Conservation (phyloP, 31 red algal species). For the Porphyra umbilicalis region DNA sequence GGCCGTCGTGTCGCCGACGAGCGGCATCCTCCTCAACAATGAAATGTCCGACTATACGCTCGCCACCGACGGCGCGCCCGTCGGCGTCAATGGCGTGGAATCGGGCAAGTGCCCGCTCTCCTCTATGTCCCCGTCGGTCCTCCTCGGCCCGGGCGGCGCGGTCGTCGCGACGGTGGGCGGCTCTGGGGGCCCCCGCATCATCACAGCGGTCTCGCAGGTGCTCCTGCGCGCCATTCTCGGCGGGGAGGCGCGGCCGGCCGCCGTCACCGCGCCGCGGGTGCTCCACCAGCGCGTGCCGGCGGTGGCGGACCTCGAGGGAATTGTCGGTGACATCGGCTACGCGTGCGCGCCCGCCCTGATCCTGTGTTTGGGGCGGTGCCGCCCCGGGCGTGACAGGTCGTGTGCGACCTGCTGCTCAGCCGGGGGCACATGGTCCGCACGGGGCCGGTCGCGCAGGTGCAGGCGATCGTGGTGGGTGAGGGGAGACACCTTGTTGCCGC, state of each 20-base stretch:
- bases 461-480: neutral
- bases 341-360: neutral
- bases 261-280: slow-evolving; percentile 69
- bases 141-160: slow-evolving; percentile 23
- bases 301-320: slow-evolving; percentile 59
- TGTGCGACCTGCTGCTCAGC: neutral
- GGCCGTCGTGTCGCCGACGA: slow-evolving; percentile 43
- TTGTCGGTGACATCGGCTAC: neutral
- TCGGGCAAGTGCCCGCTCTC: slow-evolving; percentile 77
- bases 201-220: slow-evolving; percentile 65
- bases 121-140: slow-evolving; percentile 86
- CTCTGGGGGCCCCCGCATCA: slow-evolving; percentile 72
- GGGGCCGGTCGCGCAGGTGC: neutral
- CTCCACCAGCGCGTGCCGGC: slow-evolving; percentile 91
- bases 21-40: slow-evolving; percentile 82
- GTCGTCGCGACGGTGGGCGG: slow-evolving; percentile 63
- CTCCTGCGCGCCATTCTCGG: slow-evolving; percentile 68
- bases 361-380: neutral
- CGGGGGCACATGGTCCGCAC: neutral
- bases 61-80: slow-evolving; percentile 22
- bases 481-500: neutral
- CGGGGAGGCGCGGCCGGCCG: slow-evolving; percentile 56
- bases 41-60: slow-evolving; percentile 80
- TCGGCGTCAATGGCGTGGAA: slow-evolving; percentile 41
- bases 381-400: neutral